Percentiles rank a stretch among this genome's conserved stretches.
These are phyloP conservation scores for Cytospora paraplurivora DNA, from an alignment of 2,329 filamentous ascomycete species.

Conservation along the genomic window DNA sequence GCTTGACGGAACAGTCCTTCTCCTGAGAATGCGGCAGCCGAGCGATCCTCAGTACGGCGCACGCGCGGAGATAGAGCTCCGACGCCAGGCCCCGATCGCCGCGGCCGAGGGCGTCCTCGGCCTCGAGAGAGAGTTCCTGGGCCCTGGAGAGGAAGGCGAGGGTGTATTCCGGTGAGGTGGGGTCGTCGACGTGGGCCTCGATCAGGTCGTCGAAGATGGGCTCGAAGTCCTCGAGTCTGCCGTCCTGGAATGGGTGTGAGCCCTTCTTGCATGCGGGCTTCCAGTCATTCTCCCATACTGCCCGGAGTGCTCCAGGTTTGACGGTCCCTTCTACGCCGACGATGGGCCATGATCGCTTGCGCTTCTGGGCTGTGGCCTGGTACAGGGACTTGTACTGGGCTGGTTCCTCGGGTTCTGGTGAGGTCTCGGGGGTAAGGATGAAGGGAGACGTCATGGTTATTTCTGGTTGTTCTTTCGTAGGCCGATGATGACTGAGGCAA, in stretches of 20 bases:
- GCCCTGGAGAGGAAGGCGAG: constrained; percentile 63
- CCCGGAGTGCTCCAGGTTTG: constrained; percentile 42
- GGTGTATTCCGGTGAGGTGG: constrained; percentile 67
- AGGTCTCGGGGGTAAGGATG: constrained; percentile 20
- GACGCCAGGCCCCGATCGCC: constrained; percentile 57
- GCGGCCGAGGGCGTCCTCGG: constrained; percentile 49
- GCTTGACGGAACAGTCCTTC: constrained; percentile 50
- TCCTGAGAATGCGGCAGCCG: constrained; percentile 57
- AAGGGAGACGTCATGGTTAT: constrained; percentile 19
- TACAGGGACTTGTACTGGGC: constrained; percentile 40
- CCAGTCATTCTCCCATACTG: constrained; percentile 78
- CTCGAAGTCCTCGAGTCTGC: constrained; percentile 66
- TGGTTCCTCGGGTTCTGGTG: constrained; percentile 19
- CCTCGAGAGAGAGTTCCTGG: constrained; percentile 55
- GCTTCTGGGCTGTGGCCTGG: constrained; percentile 31
- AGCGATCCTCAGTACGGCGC: constrained; percentile 70
- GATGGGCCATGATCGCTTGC: constrained; percentile 11
- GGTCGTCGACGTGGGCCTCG: constrained; percentile 63
- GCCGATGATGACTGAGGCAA: too few relatives aligned
- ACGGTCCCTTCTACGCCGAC: background rate
- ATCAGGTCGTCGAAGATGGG: constrained; percentile 68
- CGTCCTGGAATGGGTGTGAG: constrained; percentile 72
- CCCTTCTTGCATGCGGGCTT: constrained; percentile 59
- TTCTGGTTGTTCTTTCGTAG: background rate
- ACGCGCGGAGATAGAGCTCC: constrained; percentile 63